Conservation (phyloP, 345 rosid species). For the Heritiera littoralis region DNA sequence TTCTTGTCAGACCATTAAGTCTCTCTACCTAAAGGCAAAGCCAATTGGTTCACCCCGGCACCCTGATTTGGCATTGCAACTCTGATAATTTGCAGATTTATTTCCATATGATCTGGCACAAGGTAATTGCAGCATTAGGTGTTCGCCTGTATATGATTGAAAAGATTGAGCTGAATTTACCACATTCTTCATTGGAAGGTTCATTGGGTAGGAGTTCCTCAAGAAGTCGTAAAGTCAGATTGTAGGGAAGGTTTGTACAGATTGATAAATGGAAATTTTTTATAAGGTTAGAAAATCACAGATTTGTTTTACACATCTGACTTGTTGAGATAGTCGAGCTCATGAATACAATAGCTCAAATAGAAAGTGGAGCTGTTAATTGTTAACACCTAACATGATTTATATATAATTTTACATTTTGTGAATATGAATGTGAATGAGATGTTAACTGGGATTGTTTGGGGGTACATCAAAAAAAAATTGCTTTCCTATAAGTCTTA, state of each 20-base stretch:
- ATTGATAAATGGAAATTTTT: constrained; percentile 20
- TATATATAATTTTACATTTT: background rate
- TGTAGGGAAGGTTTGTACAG: constrained; percentile 27
- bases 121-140: constrained; percentile 13
- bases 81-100: constrained; percentile 34
- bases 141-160: constrained; percentile 3
- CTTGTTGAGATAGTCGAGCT: background rate
- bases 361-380: background rate
- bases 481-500: no score
- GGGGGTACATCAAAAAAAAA: no score
- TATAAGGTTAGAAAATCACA: constrained; percentile 2
- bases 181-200: constrained; percentile 1
- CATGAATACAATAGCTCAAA: background rate
- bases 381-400: background rate
- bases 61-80: constrained; percentile 90
- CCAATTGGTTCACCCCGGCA: constrained; percentile 70
- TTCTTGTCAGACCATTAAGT: no score
- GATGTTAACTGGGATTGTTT: background rate
- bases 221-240: background rate
- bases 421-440: background rate
- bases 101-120: constrained; percentile 3
- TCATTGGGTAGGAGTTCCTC: background rate
- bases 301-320: constrained; percentile 4
- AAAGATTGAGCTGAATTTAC: background rate
- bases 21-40: no score